Conservation (phyloP, 1,284 basidiomycete genomes). For the Megacollybia platyphylla region DNA sequence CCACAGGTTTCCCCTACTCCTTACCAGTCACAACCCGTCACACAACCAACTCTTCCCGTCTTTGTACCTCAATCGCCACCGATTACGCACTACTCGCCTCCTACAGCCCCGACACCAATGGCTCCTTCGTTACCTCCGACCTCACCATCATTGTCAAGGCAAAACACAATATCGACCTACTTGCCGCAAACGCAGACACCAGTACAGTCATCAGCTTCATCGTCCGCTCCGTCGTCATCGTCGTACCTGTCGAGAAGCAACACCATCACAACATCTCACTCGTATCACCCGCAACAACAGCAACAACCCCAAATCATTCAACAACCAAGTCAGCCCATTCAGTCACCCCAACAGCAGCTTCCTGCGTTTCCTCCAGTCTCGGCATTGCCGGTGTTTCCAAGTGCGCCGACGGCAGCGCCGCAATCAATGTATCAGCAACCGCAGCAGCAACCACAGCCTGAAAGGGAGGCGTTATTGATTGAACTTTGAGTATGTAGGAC, state of each 20-base stretch:
- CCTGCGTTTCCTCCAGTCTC: slow-evolving; percentile 14
- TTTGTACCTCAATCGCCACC: slow-evolving; percentile 9
- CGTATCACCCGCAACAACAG: slow-evolving; percentile 15
- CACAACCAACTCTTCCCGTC: slow-evolving; percentile 3
- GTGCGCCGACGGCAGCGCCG: slow-evolving; percentile 53
- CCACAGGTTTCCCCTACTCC: not conserved
- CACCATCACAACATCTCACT: slow-evolving; percentile 23
- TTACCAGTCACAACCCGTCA: slow-evolving; percentile 8
- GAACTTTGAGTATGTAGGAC: slow-evolving; percentile 25
- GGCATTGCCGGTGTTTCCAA: slow-evolving; percentile 50
- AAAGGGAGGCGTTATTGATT: slow-evolving; percentile 78
- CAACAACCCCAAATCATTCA: slow-evolving; percentile 12
- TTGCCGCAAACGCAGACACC: slow-evolving; percentile 10
- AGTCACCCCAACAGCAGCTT: slow-evolving; percentile 13
- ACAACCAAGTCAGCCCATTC: slow-evolving; percentile 5
- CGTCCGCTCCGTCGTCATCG: slow-evolving; percentile 11
- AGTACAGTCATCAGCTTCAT: not conserved
- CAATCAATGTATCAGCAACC: slow-evolving; percentile 34
- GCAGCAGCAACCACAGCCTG: slow-evolving; percentile 46
- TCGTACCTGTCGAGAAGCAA: slow-evolving; percentile 26
- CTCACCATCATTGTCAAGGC: slow-evolving; percentile 16
- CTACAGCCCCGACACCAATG: slow-evolving; percentile 7
- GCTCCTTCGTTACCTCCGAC: slow-evolving; percentile 1
- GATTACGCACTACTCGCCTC: slow-evolving; percentile 9
- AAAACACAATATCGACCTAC: slow-evolving; percentile 19